phyloP scores from a whole-genome alignment of 2,329 filamentous ascomycete genomes.

The Tolypocladium inflatum region DNA sequence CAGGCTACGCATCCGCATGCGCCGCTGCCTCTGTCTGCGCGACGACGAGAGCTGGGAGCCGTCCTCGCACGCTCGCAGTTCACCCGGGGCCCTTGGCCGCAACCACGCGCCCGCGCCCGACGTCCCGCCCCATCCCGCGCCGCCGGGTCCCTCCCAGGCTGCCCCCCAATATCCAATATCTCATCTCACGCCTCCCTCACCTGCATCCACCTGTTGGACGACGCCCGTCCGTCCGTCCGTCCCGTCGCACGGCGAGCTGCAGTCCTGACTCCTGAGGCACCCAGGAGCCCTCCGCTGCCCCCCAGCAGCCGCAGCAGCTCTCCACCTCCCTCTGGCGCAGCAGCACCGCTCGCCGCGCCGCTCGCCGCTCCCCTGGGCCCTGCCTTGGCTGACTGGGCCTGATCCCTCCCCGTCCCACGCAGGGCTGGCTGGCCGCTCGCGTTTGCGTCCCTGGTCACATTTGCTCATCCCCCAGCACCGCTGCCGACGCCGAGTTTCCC shows the following conservation, averaged over 20 bases:
- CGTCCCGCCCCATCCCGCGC: too few species aligned
- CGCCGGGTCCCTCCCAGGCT: too few species aligned
- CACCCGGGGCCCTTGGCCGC: neutral
- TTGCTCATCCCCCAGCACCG: conserved; percentile 1
- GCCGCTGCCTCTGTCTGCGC: neutral
- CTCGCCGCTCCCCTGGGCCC: neutral
- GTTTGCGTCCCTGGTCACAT: neutral
- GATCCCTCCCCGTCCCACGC: neutral
- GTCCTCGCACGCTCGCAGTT: too few species aligned
- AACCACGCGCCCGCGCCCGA: neutral
- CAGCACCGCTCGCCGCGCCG: neutral
- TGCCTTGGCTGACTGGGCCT: neutral
- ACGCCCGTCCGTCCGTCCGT: neutral
- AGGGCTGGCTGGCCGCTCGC: neutral
- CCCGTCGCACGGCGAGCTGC: neutral
- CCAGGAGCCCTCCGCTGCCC: too few species aligned
- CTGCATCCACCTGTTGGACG: neutral
- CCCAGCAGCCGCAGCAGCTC: neutral
- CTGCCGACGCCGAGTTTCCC: conserved; percentile 5
- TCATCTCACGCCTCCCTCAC: neutral
- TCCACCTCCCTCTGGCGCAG: neutral
- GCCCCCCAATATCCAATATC: neutral
- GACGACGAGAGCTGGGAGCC: neutral
- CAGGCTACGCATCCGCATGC: neutral
- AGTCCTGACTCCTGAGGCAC: neutral